phyloP scores from a whole-genome alignment of 345 rosid species.

The Erodium maritimum region DNA sequence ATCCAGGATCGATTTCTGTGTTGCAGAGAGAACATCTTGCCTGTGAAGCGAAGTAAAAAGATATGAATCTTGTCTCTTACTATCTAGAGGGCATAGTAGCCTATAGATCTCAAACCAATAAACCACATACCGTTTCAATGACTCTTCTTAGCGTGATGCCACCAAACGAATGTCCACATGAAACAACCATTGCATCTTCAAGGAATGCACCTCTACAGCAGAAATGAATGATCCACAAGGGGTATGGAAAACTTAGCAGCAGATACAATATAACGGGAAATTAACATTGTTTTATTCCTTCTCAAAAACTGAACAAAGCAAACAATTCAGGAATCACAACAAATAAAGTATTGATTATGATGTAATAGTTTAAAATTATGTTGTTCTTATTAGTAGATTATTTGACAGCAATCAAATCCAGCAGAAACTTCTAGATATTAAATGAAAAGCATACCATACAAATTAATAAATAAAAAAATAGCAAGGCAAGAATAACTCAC shows the following conservation, averaged over 20 bases:
- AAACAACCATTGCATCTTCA: constrained; percentile 85
- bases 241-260: no score
- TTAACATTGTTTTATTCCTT: no score
- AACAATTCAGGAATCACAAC: neutral
- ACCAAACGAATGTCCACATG: constrained; percentile 98
- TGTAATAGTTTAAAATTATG: no score
- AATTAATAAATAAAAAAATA: neutral
- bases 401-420: no score
- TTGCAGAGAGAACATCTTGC: constrained; percentile 86
- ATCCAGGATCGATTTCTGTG: constrained; percentile 56
- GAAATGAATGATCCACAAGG: no score
- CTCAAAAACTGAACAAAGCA: no score
- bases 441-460: no score
- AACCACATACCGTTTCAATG: constrained; percentile 47
- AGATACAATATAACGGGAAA: no score
- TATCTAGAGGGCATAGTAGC: constrained; percentile 9
- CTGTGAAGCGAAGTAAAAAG: constrained; percentile 46
- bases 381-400: no score
- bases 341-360: neutral
- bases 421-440: no score
- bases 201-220: constrained; percentile 98
- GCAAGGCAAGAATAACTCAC: constrained; percentile 43
- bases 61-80: constrained; percentile 19
- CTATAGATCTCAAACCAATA: constrained; percentile 5
- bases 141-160: constrained; percentile 91